Base-by-base conservation (phyloP, 768 basidiomycete genomes). In the Hygrophorus russula region DNA sequence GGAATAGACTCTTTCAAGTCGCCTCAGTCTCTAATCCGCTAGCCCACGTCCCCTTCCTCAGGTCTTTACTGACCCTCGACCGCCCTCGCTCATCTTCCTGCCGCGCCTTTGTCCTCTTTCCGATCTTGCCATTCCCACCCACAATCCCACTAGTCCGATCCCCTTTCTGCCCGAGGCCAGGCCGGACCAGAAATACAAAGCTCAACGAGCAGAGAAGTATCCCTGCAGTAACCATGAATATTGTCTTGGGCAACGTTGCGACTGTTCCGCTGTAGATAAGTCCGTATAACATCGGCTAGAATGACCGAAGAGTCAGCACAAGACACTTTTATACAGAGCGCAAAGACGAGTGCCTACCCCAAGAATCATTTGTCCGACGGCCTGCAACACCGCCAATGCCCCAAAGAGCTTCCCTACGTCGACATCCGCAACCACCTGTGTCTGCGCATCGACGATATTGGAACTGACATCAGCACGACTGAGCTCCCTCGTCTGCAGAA, bases 271-370 rank as follows among this genome's bases (percentile, higher is more conserved):
- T 74, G 62, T 84, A 90, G 18, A 87, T 60, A 45, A 82, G 39
- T 3, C 80, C 84, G 51, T 89, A 90, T 4, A 89, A 39, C 53
- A 86, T 59, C 1, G 87, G 85, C 80, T 72, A 43, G n/a, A 31
- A 15, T 5, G n/a, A 39, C 12, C 14, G 8, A 31, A 34, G 17
- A 12, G 48, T 34, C 8, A 36, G 32, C 32, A 36, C 10, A 39
- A 45, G 37, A 7, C 24, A 24, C 24, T 24, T 24, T 43, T 33
- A 44, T 19, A 18, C 41, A 42, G 20, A 17, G 28, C 24, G 7
- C 9, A 11, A 44, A 41, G 47, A 49, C 39, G 13, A 38, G 17
- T 41, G 42, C 66, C 51, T 48, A 72, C 70, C 38, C 81, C 68
- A 39, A 63, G 52, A 31, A 89, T 84, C 65, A 76, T 77, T 56